Evolutionary conservation across 1,284 basidiomycete species (phyloP), one percentile per base, ranked within the genome.

Genomic region (Pseudomicrostroma phylloplanum): DNA sequence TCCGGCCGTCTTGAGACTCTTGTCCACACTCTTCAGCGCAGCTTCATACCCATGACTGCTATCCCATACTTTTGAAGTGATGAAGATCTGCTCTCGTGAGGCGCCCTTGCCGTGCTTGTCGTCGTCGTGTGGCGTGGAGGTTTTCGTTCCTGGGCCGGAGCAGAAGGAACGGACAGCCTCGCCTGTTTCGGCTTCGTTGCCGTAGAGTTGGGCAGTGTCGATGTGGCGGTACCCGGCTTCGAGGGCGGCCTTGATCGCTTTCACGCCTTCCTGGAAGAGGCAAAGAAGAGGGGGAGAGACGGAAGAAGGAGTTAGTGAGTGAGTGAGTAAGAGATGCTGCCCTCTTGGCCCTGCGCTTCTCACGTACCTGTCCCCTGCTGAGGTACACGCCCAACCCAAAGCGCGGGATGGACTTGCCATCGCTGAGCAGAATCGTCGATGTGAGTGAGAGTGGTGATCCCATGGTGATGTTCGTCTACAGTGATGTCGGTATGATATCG

Each of bases 181-280:
- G 2, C 83, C 84, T 6, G 85, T 83, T 55, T 83, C 81, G 0
- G 83, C 82, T 74, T 92, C 90, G 71, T 91, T 92, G 56, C 81
- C 80, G 79, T 92, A 92, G 19, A 82, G 82, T 67, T 88, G 86
- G 0, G 89, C 89, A 9, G 72, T 71, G 68, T 69, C 68, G 41
- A 70, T 72, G 57, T 78, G 75, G n/a, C 76, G 79, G 15, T 80
- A 85, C 74, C 89, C 68, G 0, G 56, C 64, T 6, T 57, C 63
- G 57, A 63, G 56, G 23, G 67, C 63, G 19, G 66, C 63, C 51
- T 67, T 60, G 43, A 65, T 36, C 12, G 6, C 17, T 19, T 56
- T 19, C 4, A 56, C 25, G 25, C 25, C 3, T 3, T 3, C 12
- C n/a, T n/a, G 25, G 25, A 36, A 36, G 30, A 36, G 9, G 30